Conservation (phyloP, 1,284 basidiomycete species). For the Farysia itapuensis region DNA sequence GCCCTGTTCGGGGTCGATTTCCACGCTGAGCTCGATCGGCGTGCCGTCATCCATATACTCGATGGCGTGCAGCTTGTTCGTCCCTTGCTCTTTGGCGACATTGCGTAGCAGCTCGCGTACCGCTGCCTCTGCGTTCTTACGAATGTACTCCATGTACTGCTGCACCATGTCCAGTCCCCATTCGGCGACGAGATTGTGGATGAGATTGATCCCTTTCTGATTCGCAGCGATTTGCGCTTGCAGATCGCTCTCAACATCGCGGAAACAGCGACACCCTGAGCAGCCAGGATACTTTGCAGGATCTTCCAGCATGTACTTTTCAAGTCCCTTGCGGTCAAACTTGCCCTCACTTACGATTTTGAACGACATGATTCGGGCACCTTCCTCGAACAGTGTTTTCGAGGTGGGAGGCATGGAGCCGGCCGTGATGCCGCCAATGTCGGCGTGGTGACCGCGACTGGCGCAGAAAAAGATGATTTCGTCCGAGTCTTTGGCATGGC, state of each 20-base stretch:
- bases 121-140: slow-evolving; percentile 83
- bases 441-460: slow-evolving; percentile 76
- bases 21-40: slow-evolving; percentile 76
- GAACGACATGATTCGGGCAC: slow-evolving; percentile 87
- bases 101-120: slow-evolving; percentile 79
- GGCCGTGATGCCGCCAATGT: slow-evolving; percentile 72
- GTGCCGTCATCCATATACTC: slow-evolving; percentile 63
- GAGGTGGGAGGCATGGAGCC: slow-evolving; percentile 89
- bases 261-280: slow-evolving; percentile 63
- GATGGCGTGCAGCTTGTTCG: slow-evolving; percentile 70
- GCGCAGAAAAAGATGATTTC: slow-evolving; percentile 91
- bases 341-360: slow-evolving; percentile 83
- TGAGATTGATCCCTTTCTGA: slow-evolving; percentile 73
- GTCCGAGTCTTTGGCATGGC: slow-evolving; percentile 68
- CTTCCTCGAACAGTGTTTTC: slow-evolving; percentile 87
- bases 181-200: slow-evolving; percentile 73
- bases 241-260: slow-evolving; percentile 87
- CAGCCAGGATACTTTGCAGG: slow-evolving; percentile 72
- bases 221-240: slow-evolving; percentile 97
- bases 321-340: slow-evolving; percentile 75
- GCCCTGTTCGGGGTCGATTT: slow-evolving; percentile 75
- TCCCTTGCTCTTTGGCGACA: slow-evolving; percentile 70
- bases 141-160: slow-evolving; percentile 65
- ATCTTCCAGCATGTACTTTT: slow-evolving; percentile 79
- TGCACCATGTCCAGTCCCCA: slow-evolving; percentile 85